phyloP scores from a whole-genome alignment of 1,139 yeast species.

The Zygoascus sp. region DNA sequence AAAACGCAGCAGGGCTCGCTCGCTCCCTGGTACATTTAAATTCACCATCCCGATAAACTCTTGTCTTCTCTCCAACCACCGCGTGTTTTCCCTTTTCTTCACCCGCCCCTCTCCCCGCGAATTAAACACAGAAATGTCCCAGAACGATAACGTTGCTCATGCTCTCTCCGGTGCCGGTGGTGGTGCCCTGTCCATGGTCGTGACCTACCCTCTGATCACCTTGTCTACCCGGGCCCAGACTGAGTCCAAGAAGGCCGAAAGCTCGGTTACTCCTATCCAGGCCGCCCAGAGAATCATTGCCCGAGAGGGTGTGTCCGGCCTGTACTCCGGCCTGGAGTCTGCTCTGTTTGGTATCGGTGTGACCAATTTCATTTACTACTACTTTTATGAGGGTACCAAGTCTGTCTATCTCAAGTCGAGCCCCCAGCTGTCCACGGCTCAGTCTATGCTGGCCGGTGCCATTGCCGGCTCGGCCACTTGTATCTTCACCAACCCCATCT shows the following conservation, averaged over 20 bases:
- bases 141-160: conserved; percentile 53
- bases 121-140: conserved; percentile 15
- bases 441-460: conserved; percentile 76
- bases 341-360: conserved; percentile 83
- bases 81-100: background rate
- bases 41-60: background rate
- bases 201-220: conserved; percentile 82
- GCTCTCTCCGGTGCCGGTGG: conserved; percentile 93
- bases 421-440: conserved; percentile 47
- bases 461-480: conserved; percentile 87
- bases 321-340: conserved; percentile 81
- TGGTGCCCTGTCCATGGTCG: conserved; percentile 80
- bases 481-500: conserved; percentile 83
- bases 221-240: conserved; percentile 83
- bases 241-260: conserved; percentile 38
- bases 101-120: background rate
- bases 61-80: background rate
- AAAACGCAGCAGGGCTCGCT: too few species aligned
- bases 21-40: background rate
- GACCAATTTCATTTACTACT: conserved; percentile 85
- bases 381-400: conserved; percentile 74
- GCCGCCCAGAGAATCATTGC: conserved; percentile 47
- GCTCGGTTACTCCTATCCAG: conserved; percentile 30
- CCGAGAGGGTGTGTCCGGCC: conserved; percentile 64
- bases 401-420: conserved; percentile 46